Conservation (phyloP, 2,329 filamentous ascomycete genomes). For the Trichoderma aggressivum region DNA sequence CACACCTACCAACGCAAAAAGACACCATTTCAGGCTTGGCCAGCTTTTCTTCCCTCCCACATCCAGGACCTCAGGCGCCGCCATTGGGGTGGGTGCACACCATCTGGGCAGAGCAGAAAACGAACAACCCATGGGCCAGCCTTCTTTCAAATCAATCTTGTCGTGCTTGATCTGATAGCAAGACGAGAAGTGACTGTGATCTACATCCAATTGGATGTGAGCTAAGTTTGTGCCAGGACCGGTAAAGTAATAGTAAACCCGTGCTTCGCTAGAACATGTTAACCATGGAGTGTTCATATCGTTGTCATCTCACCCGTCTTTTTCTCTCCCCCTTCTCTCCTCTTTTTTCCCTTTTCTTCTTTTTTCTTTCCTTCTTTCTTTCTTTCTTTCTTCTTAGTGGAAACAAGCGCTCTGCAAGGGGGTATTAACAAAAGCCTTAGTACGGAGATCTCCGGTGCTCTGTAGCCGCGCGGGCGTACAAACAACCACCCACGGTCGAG, state of each 20-base stretch:
- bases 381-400: neutral
- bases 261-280: neutral
- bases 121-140: neutral
- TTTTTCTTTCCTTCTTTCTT: neutral
- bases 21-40: conserved; percentile 15
- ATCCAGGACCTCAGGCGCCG: neutral
- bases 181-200: neutral
- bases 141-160: neutral
- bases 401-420: neutral
- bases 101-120: neutral
- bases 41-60: neutral
- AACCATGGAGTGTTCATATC: neutral
- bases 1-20: conserved; percentile 11
- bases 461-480: neutral
- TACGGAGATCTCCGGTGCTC: neutral
- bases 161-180: conserved; percentile 4
- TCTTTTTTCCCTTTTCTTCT: neutral
- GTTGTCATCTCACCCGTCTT: neutral
- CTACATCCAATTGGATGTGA: neutral
- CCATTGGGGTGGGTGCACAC: neutral
- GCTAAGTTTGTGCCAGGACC: neutral
- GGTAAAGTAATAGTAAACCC: neutral
- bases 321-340: neutral
- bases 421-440: neutral
- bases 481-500: neutral